phyloP scores from a whole-genome alignment of 192 early-diverging fungal species.

The Cetraspora pellucida region DNA sequence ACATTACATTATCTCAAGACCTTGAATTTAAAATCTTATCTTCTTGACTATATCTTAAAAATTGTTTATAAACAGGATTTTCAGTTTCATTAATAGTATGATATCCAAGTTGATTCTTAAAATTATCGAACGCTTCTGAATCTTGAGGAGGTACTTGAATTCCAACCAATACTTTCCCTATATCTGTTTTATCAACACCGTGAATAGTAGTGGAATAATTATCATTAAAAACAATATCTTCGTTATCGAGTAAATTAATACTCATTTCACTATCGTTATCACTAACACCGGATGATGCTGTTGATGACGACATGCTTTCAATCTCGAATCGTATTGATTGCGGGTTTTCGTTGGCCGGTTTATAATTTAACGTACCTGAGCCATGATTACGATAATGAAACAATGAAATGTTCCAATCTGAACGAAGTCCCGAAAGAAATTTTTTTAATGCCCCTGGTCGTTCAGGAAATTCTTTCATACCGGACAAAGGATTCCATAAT shows the following conservation, averaged over 20 bases:
- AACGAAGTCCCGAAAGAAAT: slow-evolving; percentile 74
- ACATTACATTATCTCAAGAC: too few relatives aligned
- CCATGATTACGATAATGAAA: slow-evolving; percentile 99
- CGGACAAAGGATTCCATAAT: not conserved
- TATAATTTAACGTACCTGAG: slow-evolving; percentile 42
- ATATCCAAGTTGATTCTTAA: slow-evolving; percentile 81
- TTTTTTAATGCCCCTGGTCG: slow-evolving; percentile 88
- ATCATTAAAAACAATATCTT: not conserved
- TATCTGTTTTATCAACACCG: slow-evolving; percentile 55
- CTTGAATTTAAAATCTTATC: not conserved
- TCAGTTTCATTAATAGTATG: slow-evolving; percentile 90
- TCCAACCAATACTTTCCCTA: slow-evolving; percentile 90
- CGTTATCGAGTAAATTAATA: not conserved
- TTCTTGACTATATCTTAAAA: slow-evolving; percentile 54
- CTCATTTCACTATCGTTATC: not conserved
- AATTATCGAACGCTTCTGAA: slow-evolving; percentile 68
- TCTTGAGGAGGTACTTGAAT: slow-evolving; percentile 83
- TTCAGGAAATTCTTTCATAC: slow-evolving; percentile 79
- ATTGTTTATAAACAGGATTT: slow-evolving; percentile 87
- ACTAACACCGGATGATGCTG: not conserved
- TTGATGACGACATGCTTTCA: too few relatives aligned
- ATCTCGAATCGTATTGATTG: too few relatives aligned
- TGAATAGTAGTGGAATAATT: not conserved
- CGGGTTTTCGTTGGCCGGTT: too few relatives aligned
- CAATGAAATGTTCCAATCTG: slow-evolving; percentile 79